phyloP scores from a whole-genome alignment of 2,329 filamentous ascomycete genomes.

The Magnaporthiopsis poae region DNA sequence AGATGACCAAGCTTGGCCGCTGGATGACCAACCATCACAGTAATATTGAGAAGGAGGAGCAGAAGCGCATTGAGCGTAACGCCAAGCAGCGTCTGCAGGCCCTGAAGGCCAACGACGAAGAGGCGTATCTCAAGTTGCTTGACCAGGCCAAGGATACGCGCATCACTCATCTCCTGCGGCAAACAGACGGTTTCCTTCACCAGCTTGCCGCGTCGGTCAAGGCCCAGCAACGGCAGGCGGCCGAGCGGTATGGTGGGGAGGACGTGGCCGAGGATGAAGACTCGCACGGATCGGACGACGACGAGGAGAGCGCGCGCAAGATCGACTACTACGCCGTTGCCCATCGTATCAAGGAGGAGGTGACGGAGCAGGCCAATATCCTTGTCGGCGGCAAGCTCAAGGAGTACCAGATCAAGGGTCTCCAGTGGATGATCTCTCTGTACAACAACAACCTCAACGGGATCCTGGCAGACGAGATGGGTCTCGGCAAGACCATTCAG shows the following conservation, averaged over 20 bases:
- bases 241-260: constrained; percentile 66
- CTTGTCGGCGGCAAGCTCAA: constrained; percentile 88
- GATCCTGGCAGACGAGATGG: constrained; percentile 98
- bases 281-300: constrained; percentile 50
- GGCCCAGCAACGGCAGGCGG: constrained; percentile 76
- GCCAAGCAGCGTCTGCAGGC: constrained; percentile 99
- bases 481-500: constrained; percentile 98
- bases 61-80: constrained; percentile 93
- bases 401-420: constrained; percentile 95
- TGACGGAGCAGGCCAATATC: constrained; percentile 71
- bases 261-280: constrained; percentile 47
- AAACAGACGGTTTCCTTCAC: constrained; percentile 94
- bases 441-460: constrained; percentile 99
- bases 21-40: constrained; percentile 85
- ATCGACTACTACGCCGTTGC: constrained; percentile 98
- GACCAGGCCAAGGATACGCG: constrained; percentile 98
- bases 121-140: constrained; percentile 93
- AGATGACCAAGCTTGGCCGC: constrained; percentile 76
- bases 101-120: constrained; percentile 96
- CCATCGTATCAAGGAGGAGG: constrained; percentile 88
- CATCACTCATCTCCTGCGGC: constrained; percentile 92
- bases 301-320: constrained; percentile 63
- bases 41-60: constrained; percentile 97
- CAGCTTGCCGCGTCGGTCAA: constrained; percentile 93
- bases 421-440: constrained; percentile 99